Evolutionary conservation across 805 yeast species (phyloP), one percentile per base, ranked within the genome.

Genomic region (Pichia eremophila): DNA sequence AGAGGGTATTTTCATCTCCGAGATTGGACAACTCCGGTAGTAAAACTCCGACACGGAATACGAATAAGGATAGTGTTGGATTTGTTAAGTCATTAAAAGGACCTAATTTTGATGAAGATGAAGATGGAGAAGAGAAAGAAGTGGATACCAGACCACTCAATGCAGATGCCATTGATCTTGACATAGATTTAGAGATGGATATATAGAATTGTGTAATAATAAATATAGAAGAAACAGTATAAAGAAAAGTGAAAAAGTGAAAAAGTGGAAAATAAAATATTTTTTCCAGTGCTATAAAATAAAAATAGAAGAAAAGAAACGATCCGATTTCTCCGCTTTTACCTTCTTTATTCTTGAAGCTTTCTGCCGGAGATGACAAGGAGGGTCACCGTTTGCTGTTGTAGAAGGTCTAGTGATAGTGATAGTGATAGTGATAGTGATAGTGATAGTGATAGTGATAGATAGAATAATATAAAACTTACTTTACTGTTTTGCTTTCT

Each of bases 121-220:
- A n/a, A n/a, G n/a, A n/a, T 32, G 35, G 3, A 15, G 17, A 7
- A 29, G 5, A 49, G 43, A 1, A 34, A 5, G 25, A 19, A 17
- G 17, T 43, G 5, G 46, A 31, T 15, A 43, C n/a, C 10, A 43
- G 40, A 14, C 45, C 45, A 4, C 56, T 46, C 1, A 42, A 82
- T 56, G 79, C 83, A 1, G 85, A 81, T 55, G 79, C 75, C 40
- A 79, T 83, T 40, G 84, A 78, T 22, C 55, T 83, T 40, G 84
- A 80, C 50, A 54, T 74, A 28, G 60, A 57, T 17, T 18, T 39
- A 18, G 46, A 44, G 34, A 29, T 32, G 36, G 39, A 39, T 10
- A 10, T 34, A 12, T 34, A 34, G 36, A 34, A 15, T 5, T 22
- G 25, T 22, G 25, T 22, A 22, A 22, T 22, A 5, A 19, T 19